Evolutionary conservation across 2,329 filamentous ascomycete species (phyloP), one percentile per base, ranked within the genome.

Genomic region (Sporothrix sp.): DNA sequence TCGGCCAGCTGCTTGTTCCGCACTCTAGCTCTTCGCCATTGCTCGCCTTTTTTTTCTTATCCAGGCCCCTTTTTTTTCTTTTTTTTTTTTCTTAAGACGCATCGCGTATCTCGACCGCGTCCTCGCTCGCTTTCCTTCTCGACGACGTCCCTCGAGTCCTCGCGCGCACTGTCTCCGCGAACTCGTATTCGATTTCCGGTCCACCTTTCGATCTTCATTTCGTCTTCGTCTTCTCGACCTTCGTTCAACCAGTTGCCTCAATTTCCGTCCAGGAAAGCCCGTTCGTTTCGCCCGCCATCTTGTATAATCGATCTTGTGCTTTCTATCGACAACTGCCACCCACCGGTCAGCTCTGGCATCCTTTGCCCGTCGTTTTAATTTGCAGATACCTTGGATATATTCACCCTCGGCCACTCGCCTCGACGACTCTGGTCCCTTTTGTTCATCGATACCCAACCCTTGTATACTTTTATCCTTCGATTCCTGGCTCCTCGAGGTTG

Each of bases 11-110:
- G n/a, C 35, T 48, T 33, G 50, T 56, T 52, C 57, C 23, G 18
- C 35, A 21, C 27, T 39, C 14, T 43, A 33, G 28, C 44, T 43
- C 20, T 33, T 78, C 8, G 71, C 69, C 32, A 73, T 62, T 49
- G 38, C 58, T 61, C 58, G 61, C 57, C 56, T 60, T 48, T 59
- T 58, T 60, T 25, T 62, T 65, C 28, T 40, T 63, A n/a, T n/a
- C n/a, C n/a, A n/a, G n/a, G n/a, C n/a, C 40, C 56, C 50, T 57
- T 57, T 52, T 47, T 58, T 56, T 54, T 57, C 52, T 56, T 54
- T 54, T 53, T 53, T 59, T 60, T 62, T 63, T 64, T 63, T 62
- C 63, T 28, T 28, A n/a, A n/a, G n/a, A n/a, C n/a, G n/a, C n/a
- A 5, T 28, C 25, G 25, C 10, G 25, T 28, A 10, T 10, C 25